phyloP scores from a whole-genome alignment of 2,329 filamentous ascomycete genomes.

The Fusarium buharicum region DNA sequence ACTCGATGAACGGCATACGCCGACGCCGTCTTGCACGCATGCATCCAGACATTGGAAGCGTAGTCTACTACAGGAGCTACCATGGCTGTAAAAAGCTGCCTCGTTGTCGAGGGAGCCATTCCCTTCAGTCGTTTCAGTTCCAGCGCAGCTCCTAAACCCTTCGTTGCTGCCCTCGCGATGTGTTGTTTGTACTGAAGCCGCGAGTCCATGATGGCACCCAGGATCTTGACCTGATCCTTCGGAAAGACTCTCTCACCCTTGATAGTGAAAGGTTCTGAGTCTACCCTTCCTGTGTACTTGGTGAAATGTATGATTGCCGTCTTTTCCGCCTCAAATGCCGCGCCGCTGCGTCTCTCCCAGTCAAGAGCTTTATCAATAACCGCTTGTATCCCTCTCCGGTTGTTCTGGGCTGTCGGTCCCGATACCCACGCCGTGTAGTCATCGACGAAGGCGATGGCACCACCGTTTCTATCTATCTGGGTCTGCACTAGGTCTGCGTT shows the following conservation, averaged over 20 bases:
- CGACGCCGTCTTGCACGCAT: too few relatives aligned
- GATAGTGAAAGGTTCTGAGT: constrained; percentile 11
- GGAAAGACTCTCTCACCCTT: constrained; percentile 16
- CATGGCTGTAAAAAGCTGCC: too few relatives aligned
- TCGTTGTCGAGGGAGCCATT: too few relatives aligned
- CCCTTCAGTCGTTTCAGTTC: too few relatives aligned
- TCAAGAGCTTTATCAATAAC: constrained; percentile 40
- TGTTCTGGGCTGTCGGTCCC: constrained; percentile 36
- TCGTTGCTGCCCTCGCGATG: too few relatives aligned
- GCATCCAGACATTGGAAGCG: too few relatives aligned
- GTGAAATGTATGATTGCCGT: constrained; percentile 73
- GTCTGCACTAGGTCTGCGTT: constrained; percentile 51
- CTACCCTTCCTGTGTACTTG: constrained; percentile 57
- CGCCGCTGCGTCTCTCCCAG: constrained; percentile 15
- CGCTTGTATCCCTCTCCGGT: constrained; percentile 39
- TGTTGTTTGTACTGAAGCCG: too few relatives aligned
- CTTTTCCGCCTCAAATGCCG: constrained; percentile 45
- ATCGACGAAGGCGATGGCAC: constrained; percentile 44
- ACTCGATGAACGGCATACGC: too few relatives aligned
- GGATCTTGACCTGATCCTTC: constrained; percentile 24
- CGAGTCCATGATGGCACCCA: constrained; percentile 13
- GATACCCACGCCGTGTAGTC: constrained; percentile 24
- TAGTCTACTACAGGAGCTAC: too few relatives aligned
- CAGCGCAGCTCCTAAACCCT: too few relatives aligned
- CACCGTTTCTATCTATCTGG: constrained; percentile 42